Conservation (phyloP, 2,329 filamentous ascomycete genomes). For the Pyrenochaeta sp. region DNA sequence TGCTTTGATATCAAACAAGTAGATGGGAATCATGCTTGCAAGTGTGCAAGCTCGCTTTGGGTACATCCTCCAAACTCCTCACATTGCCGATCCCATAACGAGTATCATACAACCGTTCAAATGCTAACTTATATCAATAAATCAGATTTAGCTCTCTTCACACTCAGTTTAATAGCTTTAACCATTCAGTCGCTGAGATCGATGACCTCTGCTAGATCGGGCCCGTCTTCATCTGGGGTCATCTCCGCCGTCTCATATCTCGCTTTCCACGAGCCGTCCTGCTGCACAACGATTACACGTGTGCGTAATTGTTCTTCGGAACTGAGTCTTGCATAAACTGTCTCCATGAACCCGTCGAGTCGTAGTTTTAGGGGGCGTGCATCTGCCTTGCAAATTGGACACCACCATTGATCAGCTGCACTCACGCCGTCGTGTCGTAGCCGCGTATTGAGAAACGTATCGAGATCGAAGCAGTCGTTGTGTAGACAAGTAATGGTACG, state of each 20-base stretch:
- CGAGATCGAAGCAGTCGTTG: slow-evolving; percentile 87
- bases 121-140: too few relatives aligned
- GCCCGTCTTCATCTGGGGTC: too few relatives aligned
- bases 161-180: too few relatives aligned
- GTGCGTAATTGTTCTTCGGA: slow-evolving; percentile 57
- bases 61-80: too few relatives aligned
- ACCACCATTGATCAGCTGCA: slow-evolving; percentile 78
- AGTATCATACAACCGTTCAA: too few relatives aligned
- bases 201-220: not conserved
- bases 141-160: too few relatives aligned
- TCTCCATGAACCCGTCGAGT: slow-evolving; percentile 76
- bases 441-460: slow-evolving; percentile 71
- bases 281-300: slow-evolving; percentile 68
- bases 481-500: slow-evolving; percentile 76
- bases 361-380: slow-evolving; percentile 75
- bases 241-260: slow-evolving; percentile 36
- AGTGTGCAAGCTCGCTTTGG: too few relatives aligned
- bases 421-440: slow-evolving; percentile 28
- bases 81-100: too few relatives aligned
- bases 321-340: slow-evolving; percentile 67
- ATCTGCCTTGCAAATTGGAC: slow-evolving; percentile 81
- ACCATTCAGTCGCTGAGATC: slow-evolving; percentile 3
- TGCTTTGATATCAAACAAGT: too few relatives aligned
- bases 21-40: too few relatives aligned
- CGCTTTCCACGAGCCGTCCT: slow-evolving; percentile 71